phyloP scores from a whole-genome alignment of 1,284 basidiomycete genomes.

The Sporisorium iseilematis-ciliati region DNA sequence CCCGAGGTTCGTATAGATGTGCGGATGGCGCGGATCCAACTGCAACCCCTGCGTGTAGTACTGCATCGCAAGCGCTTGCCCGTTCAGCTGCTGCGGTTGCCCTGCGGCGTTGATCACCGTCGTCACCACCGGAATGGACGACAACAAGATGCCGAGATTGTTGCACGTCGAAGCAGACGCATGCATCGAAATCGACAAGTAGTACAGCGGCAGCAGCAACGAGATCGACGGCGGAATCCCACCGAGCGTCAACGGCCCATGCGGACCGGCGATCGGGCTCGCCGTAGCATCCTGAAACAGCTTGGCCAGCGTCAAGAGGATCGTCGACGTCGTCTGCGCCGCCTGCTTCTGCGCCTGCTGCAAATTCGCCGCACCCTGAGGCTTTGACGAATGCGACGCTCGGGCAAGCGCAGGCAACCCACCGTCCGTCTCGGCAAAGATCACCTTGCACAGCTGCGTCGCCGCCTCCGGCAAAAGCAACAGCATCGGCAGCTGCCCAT shows the following conservation, averaged over 20 bases:
- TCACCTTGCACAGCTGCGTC: conserved; percentile 42
- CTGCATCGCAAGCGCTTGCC: conserved; percentile 72
- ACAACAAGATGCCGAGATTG: conserved; percentile 76
- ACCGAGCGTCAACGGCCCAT: conserved; percentile 55
- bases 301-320: conserved; percentile 75
- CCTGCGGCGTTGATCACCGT: conserved; percentile 64
- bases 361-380: conserved; percentile 22
- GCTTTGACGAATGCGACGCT: conserved; percentile 3
- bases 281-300: conserved; percentile 73
- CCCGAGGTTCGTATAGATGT: conserved; percentile 76
- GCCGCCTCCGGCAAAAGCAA: conserved; percentile 62
- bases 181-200: conserved; percentile 74
- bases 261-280: conserved; percentile 47
- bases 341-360: conserved; percentile 66
- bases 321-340: conserved; percentile 73
- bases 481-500: conserved; percentile 60
- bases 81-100: conserved; percentile 64
- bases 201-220: conserved; percentile 75
- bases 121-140: conserved; percentile 71
- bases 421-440: conserved; percentile 59
- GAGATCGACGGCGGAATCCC: conserved; percentile 73
- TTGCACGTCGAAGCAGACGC: conserved; percentile 76
- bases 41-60: conserved; percentile 75
- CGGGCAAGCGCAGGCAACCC: conserved; percentile 51
- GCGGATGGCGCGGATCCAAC: conserved; percentile 75